phyloP scores from a whole-genome alignment of 2,329 filamentous ascomycete species.

The Sclerotinia trifoliorum region DNA sequence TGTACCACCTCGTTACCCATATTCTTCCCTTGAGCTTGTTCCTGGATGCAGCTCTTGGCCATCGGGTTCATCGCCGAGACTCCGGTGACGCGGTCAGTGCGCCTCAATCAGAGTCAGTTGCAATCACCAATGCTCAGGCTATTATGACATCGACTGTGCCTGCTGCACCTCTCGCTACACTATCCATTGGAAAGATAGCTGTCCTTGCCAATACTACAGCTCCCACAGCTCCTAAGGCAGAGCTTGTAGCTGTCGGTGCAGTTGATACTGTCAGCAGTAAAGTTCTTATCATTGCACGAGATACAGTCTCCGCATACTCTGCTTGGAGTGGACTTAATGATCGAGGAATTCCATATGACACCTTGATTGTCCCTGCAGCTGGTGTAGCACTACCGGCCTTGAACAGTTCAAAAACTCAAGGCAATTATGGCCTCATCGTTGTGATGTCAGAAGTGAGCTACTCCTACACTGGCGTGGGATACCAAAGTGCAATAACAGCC shows the following conservation, averaged over 20 bases:
- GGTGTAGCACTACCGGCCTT: constrained; percentile 52
- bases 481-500: constrained; percentile 44
- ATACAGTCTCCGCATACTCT: constrained; percentile 49
- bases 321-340: constrained; percentile 55
- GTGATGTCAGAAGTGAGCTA: constrained; percentile 35
- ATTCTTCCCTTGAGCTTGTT: constrained; percentile 19
- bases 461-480: constrained; percentile 43
- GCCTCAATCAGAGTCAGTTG: constrained; percentile 18
- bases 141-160: constrained; percentile 14
- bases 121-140: constrained; percentile 17
- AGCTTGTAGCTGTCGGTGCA: neutral
- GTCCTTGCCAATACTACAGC: constrained; percentile 22
- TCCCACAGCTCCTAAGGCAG: constrained; percentile 2
- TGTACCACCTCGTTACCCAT: constrained; percentile 16
- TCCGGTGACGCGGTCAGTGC: neutral
- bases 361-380: constrained; percentile 51
- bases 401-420: constrained; percentile 46
- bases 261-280: constrained; percentile 43
- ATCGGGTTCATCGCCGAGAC: constrained; percentile 17
- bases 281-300: constrained; percentile 56
- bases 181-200: neutral
- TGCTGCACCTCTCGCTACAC: constrained; percentile 13
- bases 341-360: constrained; percentile 60
- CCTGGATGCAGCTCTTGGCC: constrained; percentile 19
- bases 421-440: constrained; percentile 58